Evolutionary conservation across 176 grass and related monocot genomes (phyloP).

Genomic region (Coix lacrymajobi): DNA sequence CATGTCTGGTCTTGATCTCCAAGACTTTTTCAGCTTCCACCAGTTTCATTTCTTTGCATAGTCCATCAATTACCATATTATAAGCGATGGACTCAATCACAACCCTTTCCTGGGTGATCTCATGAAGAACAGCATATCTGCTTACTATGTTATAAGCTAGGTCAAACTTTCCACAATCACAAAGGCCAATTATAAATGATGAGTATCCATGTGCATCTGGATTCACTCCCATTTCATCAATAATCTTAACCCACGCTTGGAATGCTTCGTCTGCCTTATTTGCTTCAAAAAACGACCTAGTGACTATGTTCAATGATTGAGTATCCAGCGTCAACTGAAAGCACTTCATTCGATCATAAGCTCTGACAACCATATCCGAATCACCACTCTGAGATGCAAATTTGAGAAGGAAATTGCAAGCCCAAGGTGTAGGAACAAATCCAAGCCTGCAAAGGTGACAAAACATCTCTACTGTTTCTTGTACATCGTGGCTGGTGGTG

Average conservation of each 20-base stretch:
- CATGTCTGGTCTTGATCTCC: conserved; percentile 43
- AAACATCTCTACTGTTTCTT: conserved; percentile 36
- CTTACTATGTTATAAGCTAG: conserved; percentile 25
- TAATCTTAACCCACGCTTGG: conserved; percentile 40
- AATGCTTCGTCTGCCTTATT: conserved; percentile 45
- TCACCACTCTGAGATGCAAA: conserved; percentile 30
- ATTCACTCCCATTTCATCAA: conserved; percentile 46
- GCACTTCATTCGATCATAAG: conserved; percentile 48
- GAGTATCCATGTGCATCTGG: conserved; percentile 42
- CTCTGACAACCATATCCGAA: conserved; percentile 20
- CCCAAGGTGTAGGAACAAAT: conserved; percentile 37
- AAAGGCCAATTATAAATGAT: conserved; percentile 53
- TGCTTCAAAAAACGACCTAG: conserved; percentile 47
- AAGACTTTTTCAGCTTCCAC: conserved; percentile 68
- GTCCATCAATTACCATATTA: conserved; percentile 66
- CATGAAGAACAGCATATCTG: conserved; percentile 32
- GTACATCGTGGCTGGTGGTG: conserved; percentile 8
- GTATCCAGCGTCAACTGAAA: conserved; percentile 30
- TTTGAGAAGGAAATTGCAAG: conserved; percentile 54
- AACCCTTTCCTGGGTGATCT: conserved; percentile 29
- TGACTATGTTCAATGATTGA: conserved; percentile 40
- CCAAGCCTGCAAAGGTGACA: conserved; percentile 37
- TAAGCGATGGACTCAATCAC: conserved; percentile 41
- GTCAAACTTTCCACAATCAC: conserved; percentile 39
- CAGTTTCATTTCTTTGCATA: conserved; percentile 69